A percentile compares a stretch with the other conserved stretches of the same genome.
Conservation (phyloP, 495 filamentous ascomycete genomes). For the Halenospora varia region DNA sequence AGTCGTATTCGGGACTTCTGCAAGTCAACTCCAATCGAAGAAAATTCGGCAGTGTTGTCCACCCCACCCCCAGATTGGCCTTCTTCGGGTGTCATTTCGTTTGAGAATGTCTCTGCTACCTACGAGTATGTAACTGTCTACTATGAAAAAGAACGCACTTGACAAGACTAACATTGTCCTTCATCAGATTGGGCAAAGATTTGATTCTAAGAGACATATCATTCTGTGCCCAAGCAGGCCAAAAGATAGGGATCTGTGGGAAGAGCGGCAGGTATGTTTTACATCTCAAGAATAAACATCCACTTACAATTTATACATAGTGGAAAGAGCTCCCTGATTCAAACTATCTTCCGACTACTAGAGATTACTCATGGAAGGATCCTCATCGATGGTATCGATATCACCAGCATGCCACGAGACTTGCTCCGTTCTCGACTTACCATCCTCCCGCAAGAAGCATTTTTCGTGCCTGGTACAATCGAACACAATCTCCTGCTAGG, state of each 20-base stretch:
- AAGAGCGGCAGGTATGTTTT: constrained; percentile 11
- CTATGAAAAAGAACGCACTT: too few species aligned
- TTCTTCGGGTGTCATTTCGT: constrained; percentile 19
- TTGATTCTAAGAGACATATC: constrained; percentile 52
- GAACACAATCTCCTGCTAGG: constrained; percentile 55
- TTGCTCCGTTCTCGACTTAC: constrained; percentile 31
- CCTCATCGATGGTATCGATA: constrained; percentile 30
- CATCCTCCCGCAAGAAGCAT: constrained; percentile 36
- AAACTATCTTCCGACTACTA: constrained; percentile 32
- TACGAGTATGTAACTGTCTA: too few species aligned
- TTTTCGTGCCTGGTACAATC: constrained; percentile 33
- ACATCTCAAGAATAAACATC: constrained; percentile 8
- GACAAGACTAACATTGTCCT: too few species aligned
- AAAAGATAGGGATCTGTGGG: constrained; percentile 39
- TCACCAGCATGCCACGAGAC: constrained; percentile 21
- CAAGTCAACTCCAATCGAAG: constrained; percentile 27
- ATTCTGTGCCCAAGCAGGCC: constrained; percentile 74
- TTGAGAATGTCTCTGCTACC: constrained; percentile 29
- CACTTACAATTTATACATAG: neutral
- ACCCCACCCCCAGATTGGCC: constrained; percentile 32
- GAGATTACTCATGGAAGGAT: constrained; percentile 27
- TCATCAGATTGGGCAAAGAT: too few species aligned
- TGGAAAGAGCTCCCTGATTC: constrained; percentile 34
- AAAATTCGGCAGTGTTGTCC: neutral
- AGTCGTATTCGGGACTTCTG: constrained; percentile 37